Evolutionary conservation across 176 grass and related monocot genomes (phyloP).

Genomic region (Olyra latifolia): DNA sequence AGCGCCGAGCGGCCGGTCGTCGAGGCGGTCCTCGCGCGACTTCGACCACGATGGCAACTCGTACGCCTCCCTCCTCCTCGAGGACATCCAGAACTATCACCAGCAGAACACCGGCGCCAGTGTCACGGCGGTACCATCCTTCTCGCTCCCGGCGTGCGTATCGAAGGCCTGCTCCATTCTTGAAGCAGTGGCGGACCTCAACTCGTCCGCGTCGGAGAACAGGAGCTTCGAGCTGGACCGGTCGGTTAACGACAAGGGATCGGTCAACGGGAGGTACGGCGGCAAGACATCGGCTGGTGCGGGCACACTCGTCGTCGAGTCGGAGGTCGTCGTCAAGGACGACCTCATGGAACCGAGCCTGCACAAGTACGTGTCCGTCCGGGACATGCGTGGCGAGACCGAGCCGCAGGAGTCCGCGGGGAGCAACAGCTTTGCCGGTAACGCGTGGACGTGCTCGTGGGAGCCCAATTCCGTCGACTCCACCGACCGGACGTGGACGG

Average conservation of each 20-base stretch:
- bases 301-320: conserved; percentile 47
- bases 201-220: conserved; percentile 70
- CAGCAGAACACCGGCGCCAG: conserved; percentile 49
- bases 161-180: conserved; percentile 98
- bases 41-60: conserved; percentile 70
- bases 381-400: conserved; percentile 49
- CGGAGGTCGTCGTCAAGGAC: conserved; percentile 66
- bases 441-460: conserved; percentile 66
- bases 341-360: conserved; percentile 75
- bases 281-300: not conserved
- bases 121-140: conserved; percentile 17
- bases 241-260: conserved; percentile 46
- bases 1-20: conserved; percentile 54
- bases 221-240: conserved; percentile 39
- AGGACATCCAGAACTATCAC: conserved; percentile 93
- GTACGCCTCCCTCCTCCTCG: conserved; percentile 73
- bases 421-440: conserved; percentile 82
- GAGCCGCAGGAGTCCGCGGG: conserved; percentile 86
- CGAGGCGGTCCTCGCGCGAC: conserved; percentile 68
- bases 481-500: conserved; percentile 54
- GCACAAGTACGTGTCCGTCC: conserved; percentile 89
- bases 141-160: conserved; percentile 86
- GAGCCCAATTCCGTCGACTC: conserved; percentile 76
- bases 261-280: conserved; percentile 38
- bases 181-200: conserved; percentile 85